Conservation (phyloP, 2,329 filamentous ascomycete species). For the Fusarium nurragi region DNA sequence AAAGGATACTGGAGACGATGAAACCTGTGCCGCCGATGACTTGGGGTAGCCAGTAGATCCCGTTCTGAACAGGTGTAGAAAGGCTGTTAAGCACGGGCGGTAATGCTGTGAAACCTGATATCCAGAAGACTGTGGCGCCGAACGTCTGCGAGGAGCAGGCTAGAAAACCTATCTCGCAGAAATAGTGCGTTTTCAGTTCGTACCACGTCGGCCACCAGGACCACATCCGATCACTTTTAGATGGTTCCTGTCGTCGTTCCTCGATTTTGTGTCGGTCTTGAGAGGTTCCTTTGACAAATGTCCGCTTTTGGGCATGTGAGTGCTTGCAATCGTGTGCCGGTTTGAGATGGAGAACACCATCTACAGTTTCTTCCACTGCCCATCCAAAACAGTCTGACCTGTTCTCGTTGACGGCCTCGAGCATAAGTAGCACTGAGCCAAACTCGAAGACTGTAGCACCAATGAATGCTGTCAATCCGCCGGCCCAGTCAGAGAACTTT, state of each 20-base stretch:
- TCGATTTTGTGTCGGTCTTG: background rate
- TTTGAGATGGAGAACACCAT: constrained; percentile 26
- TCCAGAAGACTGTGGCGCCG: constrained; percentile 72
- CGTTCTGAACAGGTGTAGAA: constrained; percentile 49
- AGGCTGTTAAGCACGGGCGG: constrained; percentile 61
- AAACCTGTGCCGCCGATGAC: constrained; percentile 71
- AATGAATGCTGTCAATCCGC: constrained; percentile 71
- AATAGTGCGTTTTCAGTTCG: constrained; percentile 68
- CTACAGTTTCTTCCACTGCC: constrained; percentile 61
- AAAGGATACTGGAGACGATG: constrained; percentile 65
- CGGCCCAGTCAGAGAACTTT: constrained; percentile 63
- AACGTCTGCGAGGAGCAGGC: constrained; percentile 66
- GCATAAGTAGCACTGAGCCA: constrained; percentile 69
- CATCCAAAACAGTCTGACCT: constrained; percentile 73
- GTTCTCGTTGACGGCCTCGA: constrained; percentile 76
- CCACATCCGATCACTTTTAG: constrained; percentile 53
- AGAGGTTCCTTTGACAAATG: constrained; percentile 24
- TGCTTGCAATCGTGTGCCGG: constrained; percentile 39
- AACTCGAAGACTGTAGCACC: constrained; percentile 74
- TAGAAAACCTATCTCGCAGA: constrained; percentile 61
- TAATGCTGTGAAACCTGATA: constrained; percentile 69
- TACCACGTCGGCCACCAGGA: constrained; percentile 67
- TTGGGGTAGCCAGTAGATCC: constrained; percentile 68
- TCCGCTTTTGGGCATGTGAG: constrained; percentile 40
- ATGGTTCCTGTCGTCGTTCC: background rate